These are phyloP conservation scores for Ascomycota sp. DNA, from an alignment of 2,329 filamentous ascomycete species.

Conservation along the genomic window DNA sequence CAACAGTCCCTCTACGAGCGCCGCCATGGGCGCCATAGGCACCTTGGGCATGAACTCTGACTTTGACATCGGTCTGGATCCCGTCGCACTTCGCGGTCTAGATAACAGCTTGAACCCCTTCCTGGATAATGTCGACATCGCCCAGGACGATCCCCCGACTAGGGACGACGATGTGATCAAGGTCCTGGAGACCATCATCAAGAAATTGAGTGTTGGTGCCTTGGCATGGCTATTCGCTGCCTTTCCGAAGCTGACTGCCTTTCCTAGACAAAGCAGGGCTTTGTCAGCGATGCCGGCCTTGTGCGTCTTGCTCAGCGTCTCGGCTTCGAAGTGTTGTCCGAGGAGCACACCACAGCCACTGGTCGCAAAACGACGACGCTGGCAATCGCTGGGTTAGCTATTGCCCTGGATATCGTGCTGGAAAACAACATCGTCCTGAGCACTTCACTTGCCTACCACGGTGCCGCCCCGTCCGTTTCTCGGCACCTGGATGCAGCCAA, in stretches of 20 bases:
- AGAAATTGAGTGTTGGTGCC: slow-evolving; percentile 22
- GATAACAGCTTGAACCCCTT: slow-evolving; percentile 5
- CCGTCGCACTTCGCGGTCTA: slow-evolving; percentile 25
- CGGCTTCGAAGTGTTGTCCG: slow-evolving; percentile 42
- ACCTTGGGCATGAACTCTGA: slow-evolving; percentile 25
- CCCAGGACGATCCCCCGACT: slow-evolving; percentile 15
- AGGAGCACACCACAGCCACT: slow-evolving; percentile 24
- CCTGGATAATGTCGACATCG: slow-evolving; percentile 1
- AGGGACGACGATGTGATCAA: slow-evolving; percentile 32
- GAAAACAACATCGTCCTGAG: slow-evolving; percentile 37
- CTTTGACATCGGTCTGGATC: slow-evolving; percentile 30
- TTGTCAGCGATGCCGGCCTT: slow-evolving; percentile 54
- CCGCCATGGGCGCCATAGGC: slow-evolving; percentile 36
- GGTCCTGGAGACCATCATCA: slow-evolving; percentile 28
- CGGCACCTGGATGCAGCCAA: slow-evolving; percentile 39
- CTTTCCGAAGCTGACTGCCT: neutral
- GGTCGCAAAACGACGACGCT: slow-evolving; percentile 30
- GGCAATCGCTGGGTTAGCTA: slow-evolving; percentile 37
- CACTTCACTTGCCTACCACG: slow-evolving; percentile 40
- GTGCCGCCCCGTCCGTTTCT: slow-evolving; percentile 32
- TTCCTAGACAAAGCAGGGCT: slow-evolving; percentile 26
- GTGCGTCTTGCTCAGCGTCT: slow-evolving; percentile 44
- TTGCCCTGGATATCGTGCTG: slow-evolving; percentile 38
- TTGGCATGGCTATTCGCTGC: too few species aligned
- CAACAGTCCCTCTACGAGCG: slow-evolving; percentile 40